Evolutionary conservation across 257 asterid species (phyloP).

Genomic region (Rhazya stricta): DNA sequence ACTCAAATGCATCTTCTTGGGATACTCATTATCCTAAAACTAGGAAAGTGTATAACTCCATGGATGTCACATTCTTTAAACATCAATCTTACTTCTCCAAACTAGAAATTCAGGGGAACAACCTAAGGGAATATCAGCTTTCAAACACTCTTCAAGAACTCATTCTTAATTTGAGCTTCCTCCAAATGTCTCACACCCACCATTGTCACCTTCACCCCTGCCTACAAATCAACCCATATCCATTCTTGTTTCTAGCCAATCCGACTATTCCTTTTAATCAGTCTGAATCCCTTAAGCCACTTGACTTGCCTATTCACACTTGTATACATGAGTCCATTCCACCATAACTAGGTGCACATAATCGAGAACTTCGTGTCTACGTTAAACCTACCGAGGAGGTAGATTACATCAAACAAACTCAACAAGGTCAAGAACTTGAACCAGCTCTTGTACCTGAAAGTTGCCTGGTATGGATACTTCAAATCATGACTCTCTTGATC

Average conservation of each 20-base stretch:
- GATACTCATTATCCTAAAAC: too few species aligned
- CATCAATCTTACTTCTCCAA: conserved; percentile 9
- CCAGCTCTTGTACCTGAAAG: too few species aligned
- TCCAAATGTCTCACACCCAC: background rate
- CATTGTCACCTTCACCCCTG: too few species aligned
- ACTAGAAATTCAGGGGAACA: background rate
- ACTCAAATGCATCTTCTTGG: too few species aligned
- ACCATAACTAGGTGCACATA: background rate
- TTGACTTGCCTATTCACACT: background rate
- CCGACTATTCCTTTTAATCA: too few species aligned
- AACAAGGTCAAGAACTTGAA: too few species aligned
- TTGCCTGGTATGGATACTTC: too few species aligned
- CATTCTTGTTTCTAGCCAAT: too few species aligned
- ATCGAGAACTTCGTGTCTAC: background rate
- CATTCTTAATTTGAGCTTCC: background rate
- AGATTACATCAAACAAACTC: too few species aligned
- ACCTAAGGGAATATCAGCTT: background rate
- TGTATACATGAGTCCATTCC: background rate
- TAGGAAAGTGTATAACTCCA: background rate
- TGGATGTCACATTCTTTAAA: conserved; percentile 11
- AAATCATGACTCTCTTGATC: too few species aligned
- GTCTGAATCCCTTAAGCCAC: background rate
- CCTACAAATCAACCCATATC: too few species aligned
- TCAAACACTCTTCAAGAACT: background rate
- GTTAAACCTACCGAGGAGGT: too few species aligned